Evolutionary conservation across 345 rosid genomes (phyloP), one percentile per base, ranked within the genome.

Genomic region (Ailanthus altissimus): DNA sequence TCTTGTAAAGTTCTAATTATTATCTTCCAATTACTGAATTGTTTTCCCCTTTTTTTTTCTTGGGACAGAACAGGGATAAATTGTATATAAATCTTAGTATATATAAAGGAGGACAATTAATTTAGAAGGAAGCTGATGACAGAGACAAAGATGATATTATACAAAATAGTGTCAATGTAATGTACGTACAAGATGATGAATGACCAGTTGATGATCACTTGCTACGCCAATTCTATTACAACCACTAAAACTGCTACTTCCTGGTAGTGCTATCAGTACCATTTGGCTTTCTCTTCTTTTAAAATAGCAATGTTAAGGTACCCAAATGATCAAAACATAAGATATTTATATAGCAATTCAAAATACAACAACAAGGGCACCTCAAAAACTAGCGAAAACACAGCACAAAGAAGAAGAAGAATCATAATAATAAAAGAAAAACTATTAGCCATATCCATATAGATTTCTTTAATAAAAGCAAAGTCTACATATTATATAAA

Each of bases 381-480:
- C 66, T 21, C 25, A 21, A 67, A 67, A 28, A 32, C 38, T 32
- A 32, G 38, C 38, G 3, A 32, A 32, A 3, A 47, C 53, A 28
- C 60, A 69, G 8, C 59, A 63, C 8, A 0, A 49, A 69, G 1
- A 57, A 46, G 26, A 74, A 61, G 45, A n/a, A n/a, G n/a, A n/a
- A n/a, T n/a, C n/a, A n/a, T n/a, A n/a, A n/a, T 18, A 46, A 61
- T 25, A 74, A 47, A 42, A 63, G 15, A 66, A 14, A 58, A 18
- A 46, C 42, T 46, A 32, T 32, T 32, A 32, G 38, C 51, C 70
- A 54, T n/a, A n/a, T 65, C 8, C 21, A 7, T n/a, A 61, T 57
- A 61, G 68, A 74, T 70, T 65, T 46, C 62, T 65, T 56, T 61
- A 32, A 32, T 32, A 32, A 77, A 56, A 61, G 70, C 57, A 70